Evolutionary conservation across 1,139 yeast species (phyloP).

Genomic region (Geotrichum reessii): DNA sequence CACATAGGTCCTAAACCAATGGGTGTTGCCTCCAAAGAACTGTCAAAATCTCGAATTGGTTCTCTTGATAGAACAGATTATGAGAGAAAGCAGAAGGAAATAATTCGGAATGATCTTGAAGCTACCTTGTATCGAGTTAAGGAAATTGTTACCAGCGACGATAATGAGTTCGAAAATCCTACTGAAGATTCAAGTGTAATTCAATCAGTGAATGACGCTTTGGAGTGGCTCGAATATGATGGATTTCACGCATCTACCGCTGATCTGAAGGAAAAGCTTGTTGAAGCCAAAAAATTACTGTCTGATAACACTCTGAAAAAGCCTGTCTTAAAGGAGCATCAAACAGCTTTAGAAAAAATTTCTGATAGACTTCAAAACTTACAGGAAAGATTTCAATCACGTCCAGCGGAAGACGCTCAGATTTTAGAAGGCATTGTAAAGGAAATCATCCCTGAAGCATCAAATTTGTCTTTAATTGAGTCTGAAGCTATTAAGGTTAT

Average conservation of each 20-base stretch:
- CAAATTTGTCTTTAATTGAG: background rate
- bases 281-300: slow-evolving; percentile 26
- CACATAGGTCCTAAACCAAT: slow-evolving; percentile 30
- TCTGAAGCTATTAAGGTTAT: background rate
- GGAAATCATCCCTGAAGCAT: background rate
- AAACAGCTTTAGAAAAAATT: background rate
- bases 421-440: slow-evolving; percentile 12
- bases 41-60: slow-evolving; percentile 28
- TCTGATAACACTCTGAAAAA: background rate
- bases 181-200: background rate
- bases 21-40: slow-evolving; percentile 31
- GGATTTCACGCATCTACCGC: slow-evolving; percentile 50
- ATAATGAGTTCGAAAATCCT: background rate
- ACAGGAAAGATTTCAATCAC: slow-evolving; percentile 21
- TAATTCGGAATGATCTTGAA: slow-evolving; percentile 35
- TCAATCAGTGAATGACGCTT: background rate
- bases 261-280: slow-evolving; percentile 39
- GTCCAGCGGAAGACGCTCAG: slow-evolving; percentile 19
- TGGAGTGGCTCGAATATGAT: slow-evolving; percentile 76
- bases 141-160: slow-evolving; percentile 10
- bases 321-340: background rate
- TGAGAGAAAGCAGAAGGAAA: slow-evolving; percentile 32
- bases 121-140: slow-evolving; percentile 32
- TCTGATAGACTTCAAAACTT: background rate
- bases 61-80: slow-evolving; percentile 30